Evolutionary conservation across 1,284 basidiomycete genomes (phyloP), one percentile per base, ranked within the genome.

Genomic region (Moniliophthora roreri): DNA sequence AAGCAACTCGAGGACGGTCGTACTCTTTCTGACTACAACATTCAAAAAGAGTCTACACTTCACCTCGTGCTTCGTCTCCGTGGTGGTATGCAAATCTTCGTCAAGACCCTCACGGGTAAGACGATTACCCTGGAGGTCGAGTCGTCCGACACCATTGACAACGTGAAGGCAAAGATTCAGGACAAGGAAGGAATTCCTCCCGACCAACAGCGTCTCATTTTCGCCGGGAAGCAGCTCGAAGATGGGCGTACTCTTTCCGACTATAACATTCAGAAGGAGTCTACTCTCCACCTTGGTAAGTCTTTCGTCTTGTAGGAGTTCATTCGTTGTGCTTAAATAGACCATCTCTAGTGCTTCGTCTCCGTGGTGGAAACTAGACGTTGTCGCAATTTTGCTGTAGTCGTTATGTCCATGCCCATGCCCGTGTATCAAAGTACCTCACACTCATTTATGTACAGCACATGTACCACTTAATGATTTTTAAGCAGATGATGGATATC

Each of bases 41-140:
- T 87, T 42, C 84, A 86, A 79, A 86, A 87, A 68, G 84, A 87
- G 64, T 83, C 81, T 0, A 95, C 93, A 42, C 87, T 94, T 56
- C 91, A 95, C 68, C 82, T 94, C 23, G 83, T 85, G 42, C 84
- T 95, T 60, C 89, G 91, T 72, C 85, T 94, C 50, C 89, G 91
- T 71, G 91, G 91, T 65, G 92, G 91, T 23, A 91, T 91, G 90
- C 89, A 92, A 64, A 91, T 92, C 63, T 92, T 93, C 65, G 91
- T 93, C 57, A 93, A 93, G 76, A 89, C 85, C 54, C 76, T 95
- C 54, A 95, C 93, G 15, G 93, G 94, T 47, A 96, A 95, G 84
- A 95, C 93, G 11, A 95, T 96, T 72, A 95, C 93, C n/a, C 78
- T 94, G 28, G 92, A 95, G 72, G 91, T 95, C 9, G 92, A 94